phyloP scores from a whole-genome alignment of 352 stramenopile species.

The Phytophthora agathidicida region DNA sequence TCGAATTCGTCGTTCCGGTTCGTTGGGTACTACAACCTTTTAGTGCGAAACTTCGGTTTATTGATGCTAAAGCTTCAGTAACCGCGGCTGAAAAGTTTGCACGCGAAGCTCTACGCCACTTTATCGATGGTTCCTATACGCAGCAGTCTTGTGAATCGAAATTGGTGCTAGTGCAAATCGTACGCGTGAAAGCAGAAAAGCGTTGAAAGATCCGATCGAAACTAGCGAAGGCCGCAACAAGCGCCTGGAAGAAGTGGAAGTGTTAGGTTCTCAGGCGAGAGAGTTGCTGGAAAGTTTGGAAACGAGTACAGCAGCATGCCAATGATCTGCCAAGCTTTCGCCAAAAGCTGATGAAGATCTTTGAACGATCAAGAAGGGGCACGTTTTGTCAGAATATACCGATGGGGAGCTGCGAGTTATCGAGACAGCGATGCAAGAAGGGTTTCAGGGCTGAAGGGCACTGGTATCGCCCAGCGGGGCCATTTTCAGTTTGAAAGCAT shows the following conservation, averaged over 20 bases:
- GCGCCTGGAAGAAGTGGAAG: slow-evolving; percentile 13
- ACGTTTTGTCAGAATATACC: slow-evolving; percentile 46
- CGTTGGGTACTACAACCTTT: slow-evolving; percentile 34
- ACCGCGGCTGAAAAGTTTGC: slow-evolving; percentile 13
- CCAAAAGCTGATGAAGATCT: slow-evolving; percentile 3
- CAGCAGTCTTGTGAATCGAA: slow-evolving; percentile 23
- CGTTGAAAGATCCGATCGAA: slow-evolving; percentile 17
- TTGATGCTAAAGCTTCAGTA: neutral
- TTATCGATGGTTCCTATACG: slow-evolving; percentile 15
- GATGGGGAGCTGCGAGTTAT: slow-evolving; percentile 32
- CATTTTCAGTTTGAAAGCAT: too few species aligned
- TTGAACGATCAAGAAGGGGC: slow-evolving; percentile 9
- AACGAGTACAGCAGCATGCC: neutral
- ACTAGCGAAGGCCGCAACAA: slow-evolving; percentile 13
- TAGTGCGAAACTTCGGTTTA: slow-evolving; percentile 28
- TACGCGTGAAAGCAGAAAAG: slow-evolving; percentile 22
- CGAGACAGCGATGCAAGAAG: slow-evolving; percentile 38
- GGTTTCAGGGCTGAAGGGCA: slow-evolving; percentile 39
- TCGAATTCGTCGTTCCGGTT: slow-evolving; percentile 41
- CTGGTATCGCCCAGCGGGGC: too few species aligned
- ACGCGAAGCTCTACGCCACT: slow-evolving; percentile 17
- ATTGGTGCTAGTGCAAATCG: slow-evolving; percentile 33
- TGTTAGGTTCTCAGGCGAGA: neutral
- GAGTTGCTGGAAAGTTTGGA: slow-evolving; percentile 2
- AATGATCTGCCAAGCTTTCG: slow-evolving; percentile 7